Evolutionary conservation across 1,284 basidiomycete species (phyloP), one percentile per base, ranked within the genome.

Genomic region (Golubevia pallescens): DNA sequence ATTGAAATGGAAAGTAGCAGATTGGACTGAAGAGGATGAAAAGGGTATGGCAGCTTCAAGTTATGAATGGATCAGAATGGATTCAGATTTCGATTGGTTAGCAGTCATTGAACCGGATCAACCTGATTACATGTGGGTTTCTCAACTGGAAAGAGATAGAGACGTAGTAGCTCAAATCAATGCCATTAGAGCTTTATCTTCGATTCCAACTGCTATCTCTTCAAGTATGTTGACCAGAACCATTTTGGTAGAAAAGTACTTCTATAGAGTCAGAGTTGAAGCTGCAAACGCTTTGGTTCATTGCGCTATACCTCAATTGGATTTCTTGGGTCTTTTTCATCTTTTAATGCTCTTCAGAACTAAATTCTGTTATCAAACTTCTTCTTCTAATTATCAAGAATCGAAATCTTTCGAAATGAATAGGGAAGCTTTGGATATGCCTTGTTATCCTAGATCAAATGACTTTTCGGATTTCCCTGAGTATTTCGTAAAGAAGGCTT

Each of bases 41-140:
- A 90, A 91, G 68, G 89, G 90, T 57, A 97, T 98, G 93, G 91
- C 78, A 2, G 75, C 74, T 91, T 68, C 93, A 92, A 54, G 95
- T 0, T 99, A 98, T 87, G 97, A 99, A 87, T 99, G 97, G 97
- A 99, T 99, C 73, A 89, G 97, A 67, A 93, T 99, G 88, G 97
- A 99, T 84, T 94, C 97, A 19, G 97, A 99, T 84, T 96, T 97
- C 86, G 96, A 99, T 87, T 99, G 97, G 97, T 93, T 99, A 67
- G 93, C 94, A 19, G 89, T 89, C 57, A 90, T 98, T 72, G 91
- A 92, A 68, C 97, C 98, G 77, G 93, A 95, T 65, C 96, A 99
- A 87, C 93, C 93, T 61, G 95, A 97, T 84, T 97, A 95, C 86
- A 98, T 97, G 93, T 99, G 96, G 96, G 93, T 97, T 59, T 94